Evolutionary conservation across 257 asterid genomes (phyloP), one percentile per base, ranked within the genome.

Genomic region (Cordia subcordata): DNA sequence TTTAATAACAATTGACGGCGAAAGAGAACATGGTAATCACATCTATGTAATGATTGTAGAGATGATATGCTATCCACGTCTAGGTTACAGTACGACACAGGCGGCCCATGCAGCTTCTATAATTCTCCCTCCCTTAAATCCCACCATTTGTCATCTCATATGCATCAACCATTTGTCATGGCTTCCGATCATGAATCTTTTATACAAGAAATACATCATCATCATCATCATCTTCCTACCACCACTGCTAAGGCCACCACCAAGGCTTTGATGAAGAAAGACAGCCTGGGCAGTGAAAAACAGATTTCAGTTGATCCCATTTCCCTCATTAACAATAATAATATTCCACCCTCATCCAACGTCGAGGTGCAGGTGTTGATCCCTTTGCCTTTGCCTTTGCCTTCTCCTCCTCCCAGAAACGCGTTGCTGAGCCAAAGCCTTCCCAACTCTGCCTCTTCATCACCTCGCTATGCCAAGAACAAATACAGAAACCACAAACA

Each of bases 231-330:
- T n/a, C n/a, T n/a, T n/a, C n/a, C n/a, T n/a, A n/a, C n/a, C n/a
- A n/a, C n/a, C n/a, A n/a, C 20, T 55, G 22, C 38, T 14, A 2
- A 17, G 27, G 42, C 5, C 10, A 40, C 37, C 3, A 53, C 49
- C 8, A 50, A 38, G 35, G 11, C 46, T 19, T 13, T 60, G 66
- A 68, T 55, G 50, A 67, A 66, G 74, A 49, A 55, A 64, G 75
- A 64, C 15, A 65, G 76, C 33, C 27, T 53, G 53, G 72, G 47
- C 37, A 67, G 59, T 52, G 94, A 81, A 84, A 85, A 77, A 76
- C 89, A 85, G 58, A 83, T 85, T 9, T 79, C 77, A 0, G 82
- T 88, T 16, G 96, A 88, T 70, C 94, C 94, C 16, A 68, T 69
- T 57, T 85, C 90, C 27, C 55, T 86, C 1, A 22, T n/a, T n/a